Base-by-base conservation (phyloP, 345 rosid genomes). In the Heritiera littoralis region DNA sequence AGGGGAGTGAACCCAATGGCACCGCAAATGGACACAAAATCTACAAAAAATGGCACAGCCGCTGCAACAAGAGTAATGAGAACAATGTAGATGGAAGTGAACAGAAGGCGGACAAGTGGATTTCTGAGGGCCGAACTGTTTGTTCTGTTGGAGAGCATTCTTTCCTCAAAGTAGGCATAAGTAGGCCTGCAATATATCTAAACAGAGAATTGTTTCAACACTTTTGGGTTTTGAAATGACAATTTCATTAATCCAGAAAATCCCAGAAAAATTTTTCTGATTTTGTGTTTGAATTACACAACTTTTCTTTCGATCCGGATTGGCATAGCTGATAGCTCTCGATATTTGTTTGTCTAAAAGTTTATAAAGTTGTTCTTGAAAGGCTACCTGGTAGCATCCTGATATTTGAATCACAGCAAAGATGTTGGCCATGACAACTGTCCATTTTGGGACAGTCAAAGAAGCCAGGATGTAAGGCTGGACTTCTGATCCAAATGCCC, bases 171-270 rank as follows among this genome's bases (percentile, higher is more conserved):
- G 82, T 77, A 87, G 7, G 87, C 87, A 66, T 82, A 88, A 2
- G 90, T 87, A 11, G 92, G 92, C 70, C 92, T 79, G 89, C 90
- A 89, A 67, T 89, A 89, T 66, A 86, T 89, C 90, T 87, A 41
- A 72, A 10, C 14, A 63, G 64, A 59, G 58, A 79, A 41, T 43
- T 7, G 49, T 38, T 54, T 52, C 2, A 74, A 55, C 32, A 18
- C n/a, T 49, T 32, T 5, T 20, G 43, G 9, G 67, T 64, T 59
- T 9, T 15, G 18, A 54, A 23, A 23, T 23, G 35, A 51, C 3
- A 51, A 13, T 51, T 48, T 48, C 15, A 51, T 51, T 51, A 10
- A 18, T 56, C 9, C 61, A 56, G n/a, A 56, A 56, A 11, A 0
- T 12, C 14, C 61, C 23, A 56, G 7, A 6, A 56, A 56, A 56